phyloP scores from a whole-genome alignment of 2,329 filamentous ascomycete genomes.

The Dothiorella sarmentorum region DNA sequence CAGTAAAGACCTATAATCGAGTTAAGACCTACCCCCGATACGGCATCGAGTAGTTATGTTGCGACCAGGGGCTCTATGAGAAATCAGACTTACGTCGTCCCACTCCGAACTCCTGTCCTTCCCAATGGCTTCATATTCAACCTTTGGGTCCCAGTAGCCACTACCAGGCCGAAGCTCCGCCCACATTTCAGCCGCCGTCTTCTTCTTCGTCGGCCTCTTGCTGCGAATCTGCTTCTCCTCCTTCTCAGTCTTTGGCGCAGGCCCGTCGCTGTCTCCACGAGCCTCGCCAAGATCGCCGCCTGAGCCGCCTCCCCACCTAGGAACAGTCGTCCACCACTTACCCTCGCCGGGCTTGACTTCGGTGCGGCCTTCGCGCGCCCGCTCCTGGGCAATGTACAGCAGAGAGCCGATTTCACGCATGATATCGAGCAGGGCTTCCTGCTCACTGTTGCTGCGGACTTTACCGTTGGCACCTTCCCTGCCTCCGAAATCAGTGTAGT shows the following conservation, averaged over 20 bases:
- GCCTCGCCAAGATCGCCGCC: slow-evolving; percentile 43
- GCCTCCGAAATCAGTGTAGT: slow-evolving; percentile 53
- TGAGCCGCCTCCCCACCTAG: slow-evolving; percentile 56
- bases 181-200: slow-evolving; percentile 51
- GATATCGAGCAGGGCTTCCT: slow-evolving; percentile 47
- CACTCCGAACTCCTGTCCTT: slow-evolving; percentile 46
- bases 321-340: slow-evolving; percentile 58
- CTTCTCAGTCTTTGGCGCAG: slow-evolving; percentile 25
- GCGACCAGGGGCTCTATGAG: not conserved
- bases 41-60: slow-evolving; percentile 18
- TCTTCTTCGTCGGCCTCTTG: slow-evolving; percentile 33
- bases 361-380: slow-evolving; percentile 52
- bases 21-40: not conserved
- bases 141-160: slow-evolving; percentile 55
- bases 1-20: slow-evolving; percentile 53
- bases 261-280: slow-evolving; percentile 24
- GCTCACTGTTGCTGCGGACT: slow-evolving; percentile 27
- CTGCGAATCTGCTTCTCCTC: slow-evolving; percentile 35
- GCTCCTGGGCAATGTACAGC: slow-evolving; percentile 58
- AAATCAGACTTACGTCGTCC: slow-evolving; percentile 50
- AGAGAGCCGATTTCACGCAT: slow-evolving; percentile 57
- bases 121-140: slow-evolving; percentile 56
- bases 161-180: slow-evolving; percentile 49
- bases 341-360: slow-evolving; percentile 53
- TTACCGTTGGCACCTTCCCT: slow-evolving; percentile 20